Evolutionary conservation across 176 grass and related monocot species (phyloP).

Genomic region (Panicum miliaceum): DNA sequence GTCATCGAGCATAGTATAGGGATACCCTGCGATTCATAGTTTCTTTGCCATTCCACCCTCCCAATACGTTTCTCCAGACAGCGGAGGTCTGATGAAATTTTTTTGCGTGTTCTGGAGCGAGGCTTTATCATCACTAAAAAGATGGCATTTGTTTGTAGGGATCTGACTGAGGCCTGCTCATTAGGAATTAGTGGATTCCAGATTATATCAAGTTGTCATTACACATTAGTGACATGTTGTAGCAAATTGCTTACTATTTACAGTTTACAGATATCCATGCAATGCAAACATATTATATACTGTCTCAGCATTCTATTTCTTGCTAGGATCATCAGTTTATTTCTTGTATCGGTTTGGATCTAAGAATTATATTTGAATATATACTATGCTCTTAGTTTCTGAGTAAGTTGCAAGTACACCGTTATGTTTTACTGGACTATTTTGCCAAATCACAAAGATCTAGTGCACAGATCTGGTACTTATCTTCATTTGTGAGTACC

Average conservation of each 20-base stretch:
- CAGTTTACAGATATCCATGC: not conserved
- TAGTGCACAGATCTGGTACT: too few relatives aligned
- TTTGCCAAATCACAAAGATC: not conserved
- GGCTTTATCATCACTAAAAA: not conserved
- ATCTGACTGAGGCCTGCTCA: not conserved
- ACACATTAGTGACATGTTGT: not conserved
- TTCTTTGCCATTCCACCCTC: not conserved
- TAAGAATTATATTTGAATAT: not conserved
- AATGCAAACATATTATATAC: not conserved
- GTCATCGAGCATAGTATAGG: not conserved
- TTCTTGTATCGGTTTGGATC: not conserved
- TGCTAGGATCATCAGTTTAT: not conserved
- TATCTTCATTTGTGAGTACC: not conserved
- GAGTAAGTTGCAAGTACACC: too few relatives aligned
- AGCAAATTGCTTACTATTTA: not conserved
- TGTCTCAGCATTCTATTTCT: not conserved
- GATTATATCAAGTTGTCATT: not conserved
- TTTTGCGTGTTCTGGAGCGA: conserved; percentile 17
- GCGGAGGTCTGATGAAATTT: conserved; percentile 32
- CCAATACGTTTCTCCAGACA: not conserved
- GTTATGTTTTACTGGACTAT: not conserved
- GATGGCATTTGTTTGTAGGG: not conserved
- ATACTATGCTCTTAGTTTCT: too few relatives aligned
- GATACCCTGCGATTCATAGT: not conserved
- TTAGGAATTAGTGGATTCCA: not conserved